Conservation (phyloP, 768 basidiomycete species). For the Phlegmacium glaucopus region DNA sequence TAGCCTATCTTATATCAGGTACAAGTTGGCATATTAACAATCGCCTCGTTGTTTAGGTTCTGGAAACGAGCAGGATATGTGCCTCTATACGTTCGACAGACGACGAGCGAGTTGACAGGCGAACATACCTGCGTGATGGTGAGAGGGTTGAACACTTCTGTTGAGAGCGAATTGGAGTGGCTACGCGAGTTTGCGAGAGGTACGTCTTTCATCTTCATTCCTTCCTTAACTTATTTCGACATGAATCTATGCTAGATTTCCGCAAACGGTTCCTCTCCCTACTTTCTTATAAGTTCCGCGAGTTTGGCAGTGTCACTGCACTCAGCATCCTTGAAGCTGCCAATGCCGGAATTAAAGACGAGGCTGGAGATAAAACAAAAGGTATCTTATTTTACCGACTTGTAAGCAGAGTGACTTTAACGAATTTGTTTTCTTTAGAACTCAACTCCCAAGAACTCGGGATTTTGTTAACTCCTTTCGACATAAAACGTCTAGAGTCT, state of each 20-base stretch:
- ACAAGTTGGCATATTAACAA: slow-evolving; percentile 1
- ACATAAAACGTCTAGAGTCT: slow-evolving; percentile 92
- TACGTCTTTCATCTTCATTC: slow-evolving; percentile 21
- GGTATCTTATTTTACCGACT: background rate
- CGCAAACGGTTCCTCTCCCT: slow-evolving; percentile 84
- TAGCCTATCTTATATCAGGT: too few relatives aligned
- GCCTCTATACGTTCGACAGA: slow-evolving; percentile 92
- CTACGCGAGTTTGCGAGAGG: slow-evolving; percentile 85
- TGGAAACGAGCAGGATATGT: slow-evolving; percentile 95
- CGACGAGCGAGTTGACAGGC: slow-evolving; percentile 91
- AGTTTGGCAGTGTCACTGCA: slow-evolving; percentile 85
- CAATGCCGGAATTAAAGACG: slow-evolving; percentile 56
- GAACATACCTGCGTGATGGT: slow-evolving; percentile 98
- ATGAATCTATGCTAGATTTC: slow-evolving; percentile 63
- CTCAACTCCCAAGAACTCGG: slow-evolving; percentile 42
- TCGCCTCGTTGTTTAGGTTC: slow-evolving; percentile 46
- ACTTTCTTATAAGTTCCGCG: slow-evolving; percentile 91
- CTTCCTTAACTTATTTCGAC: background rate
- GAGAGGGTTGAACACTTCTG: slow-evolving; percentile 70
- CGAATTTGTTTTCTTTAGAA: background rate
- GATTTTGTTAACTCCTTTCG: slow-evolving; percentile 80
- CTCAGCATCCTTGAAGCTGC: slow-evolving; percentile 87
- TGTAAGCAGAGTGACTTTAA: background rate
- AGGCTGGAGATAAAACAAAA: slow-evolving; percentile 28
- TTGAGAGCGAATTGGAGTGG: slow-evolving; percentile 71